Base-by-base conservation (phyloP, 148 eudicot species). In the Spergularia marina region DNA sequence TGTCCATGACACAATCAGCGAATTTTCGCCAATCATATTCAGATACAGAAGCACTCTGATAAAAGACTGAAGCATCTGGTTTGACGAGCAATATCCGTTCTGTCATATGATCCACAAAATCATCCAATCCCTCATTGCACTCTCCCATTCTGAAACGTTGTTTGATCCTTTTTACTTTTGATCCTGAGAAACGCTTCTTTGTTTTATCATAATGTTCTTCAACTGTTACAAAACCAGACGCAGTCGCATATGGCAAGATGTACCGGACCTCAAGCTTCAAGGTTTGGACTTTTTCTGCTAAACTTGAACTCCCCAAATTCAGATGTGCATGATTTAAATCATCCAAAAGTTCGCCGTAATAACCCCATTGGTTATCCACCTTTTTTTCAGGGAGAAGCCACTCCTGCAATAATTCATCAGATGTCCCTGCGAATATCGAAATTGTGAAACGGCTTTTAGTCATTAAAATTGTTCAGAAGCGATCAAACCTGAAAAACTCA, bases 211-310 rank as follows among this genome's bases (percentile, higher is more conserved):
- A 66, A 18, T 12, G 30, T 10, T 47, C 25, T 9, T 66, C 34
- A 15, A 44, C 53, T 44, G 30, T 66, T 16, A 34, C 47, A 34
- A 68, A 0, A 21, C 71, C 56, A 47, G 71, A 68, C 5, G 49
- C 49, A 44, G 56, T 17, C 14, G 20, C 71, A 68, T 68, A 68
- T 49, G 71, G 71, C 71, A 68, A 6, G 11, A 67, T 67, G 54
- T 47, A 67, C 70, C 70, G n/a, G 70, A 67, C 54, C 49, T 67
- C 30, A n/a, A 44, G 54, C 18, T 67, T 67, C 70, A 67, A 67
- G 12, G 13, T 67, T 67, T 47, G 15, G 70, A 44, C 44, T 44
- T 67, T 67, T 6, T 44, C 18, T 53, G 20, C 20, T 14, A 67
- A 67, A 44, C 54, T 10, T n/a, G 70, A 67, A 44, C 49, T 67